Base-by-base conservation (phyloP, 106 monocot species). In the Gastrodia elata region DNA sequence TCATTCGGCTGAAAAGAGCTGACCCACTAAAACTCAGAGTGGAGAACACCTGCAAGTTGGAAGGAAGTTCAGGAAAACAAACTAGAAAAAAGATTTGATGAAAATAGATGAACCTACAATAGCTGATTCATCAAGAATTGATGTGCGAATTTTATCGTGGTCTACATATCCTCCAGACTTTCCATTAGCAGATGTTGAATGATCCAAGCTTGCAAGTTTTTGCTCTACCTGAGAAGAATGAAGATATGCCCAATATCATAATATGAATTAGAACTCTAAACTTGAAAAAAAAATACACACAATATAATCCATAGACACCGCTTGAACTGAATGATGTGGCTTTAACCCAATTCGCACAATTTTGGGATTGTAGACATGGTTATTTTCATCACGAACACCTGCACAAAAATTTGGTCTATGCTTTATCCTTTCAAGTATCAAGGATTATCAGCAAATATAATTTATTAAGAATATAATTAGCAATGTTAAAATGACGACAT, bases 1-100 rank as follows among this genome's bases (percentile, higher is more conserved):
- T 88, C 91, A 87, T 83, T 74, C 82, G 81, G 80, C 80, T 83
- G 77, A 98, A 93, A 46, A 86, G 46, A 68, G 87, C 7, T 49
- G 97, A 98, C 36, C 97, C 97, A 69, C 92, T 98, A 72, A 98
- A 98, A 81, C 97, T 91, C 27, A 98, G 93, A 70, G 97, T 98
- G 10, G 97, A 88, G 74, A 98, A 93, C 11, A 98, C 97, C 97
- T 98, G 82, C 73, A 46, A 82, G 41, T 77, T 79, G 73, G 43
- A 46, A 74, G 39, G 20, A 77, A 22, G 43, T 44, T 73, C 28
- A 80, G 65, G n/a, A 65, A 22, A 48, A 58, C 38, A 6, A 6
- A 2, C 8, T 37, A 38, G 5, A 38, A 36, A 37, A 20, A 35
- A 67, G 38, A 18, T 37, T 67, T 37, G 27, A 67, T 27, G 18